These are phyloP conservation scores for Xanthoconium purpureum DNA, from an alignment of 768 basidiomycete genomes.

Conservation along the genomic window DNA sequence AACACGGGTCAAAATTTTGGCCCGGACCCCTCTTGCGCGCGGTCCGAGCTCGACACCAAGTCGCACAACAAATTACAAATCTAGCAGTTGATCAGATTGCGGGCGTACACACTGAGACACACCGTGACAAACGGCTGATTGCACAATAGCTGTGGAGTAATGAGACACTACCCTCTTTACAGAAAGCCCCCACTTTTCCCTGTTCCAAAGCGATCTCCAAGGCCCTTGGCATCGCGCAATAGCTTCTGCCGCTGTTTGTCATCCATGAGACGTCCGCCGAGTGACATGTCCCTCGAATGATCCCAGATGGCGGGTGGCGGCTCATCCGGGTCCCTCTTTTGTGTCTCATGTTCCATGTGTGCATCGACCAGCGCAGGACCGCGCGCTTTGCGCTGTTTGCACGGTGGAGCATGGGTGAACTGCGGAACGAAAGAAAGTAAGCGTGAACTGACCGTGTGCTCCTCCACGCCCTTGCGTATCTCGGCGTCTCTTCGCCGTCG, in stretches of 20 bases:
- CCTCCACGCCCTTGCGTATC: slow-evolving; percentile 69
- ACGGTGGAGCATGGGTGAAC: not conserved
- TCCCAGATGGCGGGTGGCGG: slow-evolving; percentile 82
- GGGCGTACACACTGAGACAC: slow-evolving; percentile 6
- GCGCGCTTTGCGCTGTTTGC: slow-evolving; percentile 43
- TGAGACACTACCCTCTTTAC: slow-evolving; percentile 20
- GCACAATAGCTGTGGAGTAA: not conserved
- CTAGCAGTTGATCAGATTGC: not conserved
- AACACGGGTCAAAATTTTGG: not conserved
- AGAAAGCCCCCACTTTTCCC: slow-evolving; percentile 68
- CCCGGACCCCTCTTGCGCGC: not conserved
- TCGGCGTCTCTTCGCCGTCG: slow-evolving; percentile 63
- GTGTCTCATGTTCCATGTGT: slow-evolving; percentile 41
- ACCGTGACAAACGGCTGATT: slow-evolving; percentile 3
- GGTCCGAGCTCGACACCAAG: slow-evolving; percentile 1
- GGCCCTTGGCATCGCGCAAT: slow-evolving; percentile 74
- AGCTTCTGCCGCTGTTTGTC: slow-evolving; percentile 75
- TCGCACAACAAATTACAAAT: not conserved
- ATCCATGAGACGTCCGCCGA: slow-evolving; percentile 87
- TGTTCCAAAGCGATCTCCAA: slow-evolving; percentile 81
- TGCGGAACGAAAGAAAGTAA: not conserved
- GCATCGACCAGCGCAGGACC: slow-evolving; percentile 54
- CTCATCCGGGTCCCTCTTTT: slow-evolving; percentile 45
- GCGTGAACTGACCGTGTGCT: slow-evolving; percentile 61
- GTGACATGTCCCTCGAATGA: slow-evolving; percentile 82